Percentiles rank a stretch among this genome's conserved stretches.
These are phyloP conservation scores for Calonectria pseudoturangicola DNA, from an alignment of 2,329 filamentous ascomycete species.

Conservation along the genomic window DNA sequence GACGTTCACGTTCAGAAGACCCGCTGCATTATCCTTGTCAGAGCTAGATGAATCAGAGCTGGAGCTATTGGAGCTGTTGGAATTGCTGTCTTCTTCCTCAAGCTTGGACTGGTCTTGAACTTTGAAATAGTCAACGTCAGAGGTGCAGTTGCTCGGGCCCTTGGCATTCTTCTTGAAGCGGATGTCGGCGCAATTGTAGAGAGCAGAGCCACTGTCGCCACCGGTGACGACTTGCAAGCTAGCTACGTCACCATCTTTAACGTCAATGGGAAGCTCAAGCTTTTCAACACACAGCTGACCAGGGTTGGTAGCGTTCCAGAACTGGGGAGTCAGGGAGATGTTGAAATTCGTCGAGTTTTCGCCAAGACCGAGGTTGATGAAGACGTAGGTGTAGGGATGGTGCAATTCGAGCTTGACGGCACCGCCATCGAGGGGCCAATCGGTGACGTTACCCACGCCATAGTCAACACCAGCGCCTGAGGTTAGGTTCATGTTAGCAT, in stretches of 20 bases:
- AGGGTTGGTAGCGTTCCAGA: constrained; percentile 74
- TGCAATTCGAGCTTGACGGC: constrained; percentile 69
- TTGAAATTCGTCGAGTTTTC: constrained; percentile 78
- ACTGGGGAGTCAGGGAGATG: constrained; percentile 77
- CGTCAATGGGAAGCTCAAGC: constrained; percentile 72
- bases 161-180: constrained; percentile 75
- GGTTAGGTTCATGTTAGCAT: constrained; percentile 24
- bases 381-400: constrained; percentile 72
- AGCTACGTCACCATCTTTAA: constrained; percentile 77
- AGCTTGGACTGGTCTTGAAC: constrained; percentile 57
- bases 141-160: constrained; percentile 61
- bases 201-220: constrained; percentile 73
- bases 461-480: constrained; percentile 69
- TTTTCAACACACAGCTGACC: constrained; percentile 80
- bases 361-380: constrained; percentile 72
- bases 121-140: constrained; percentile 65
- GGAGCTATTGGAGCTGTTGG: constrained; percentile 40
- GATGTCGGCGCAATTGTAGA: constrained; percentile 87
- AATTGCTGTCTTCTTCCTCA: constrained; percentile 39
- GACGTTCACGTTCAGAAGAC: constrained; percentile 49
- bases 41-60: constrained; percentile 44
- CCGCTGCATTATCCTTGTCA: constrained; percentile 51
- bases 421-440: constrained; percentile 72
- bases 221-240: constrained; percentile 82
- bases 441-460: constrained; percentile 67